A percentile compares a stretch with the other conserved stretches of the same genome.
Conservation (phyloP, 352 stramenopile genomes). For the Globisporangium middletonii region DNA sequence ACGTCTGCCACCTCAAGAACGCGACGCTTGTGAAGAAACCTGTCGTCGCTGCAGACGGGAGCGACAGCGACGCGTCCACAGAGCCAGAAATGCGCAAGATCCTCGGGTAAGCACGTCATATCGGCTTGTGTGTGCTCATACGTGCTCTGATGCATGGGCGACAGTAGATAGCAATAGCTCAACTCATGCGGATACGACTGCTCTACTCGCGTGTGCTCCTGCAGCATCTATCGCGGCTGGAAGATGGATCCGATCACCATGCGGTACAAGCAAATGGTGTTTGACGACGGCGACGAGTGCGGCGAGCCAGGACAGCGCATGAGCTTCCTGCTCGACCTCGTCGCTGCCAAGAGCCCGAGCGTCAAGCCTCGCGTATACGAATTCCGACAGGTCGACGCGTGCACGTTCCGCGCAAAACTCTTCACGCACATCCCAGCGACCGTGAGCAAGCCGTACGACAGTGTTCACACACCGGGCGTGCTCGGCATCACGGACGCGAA, state of each 20-base stretch:
- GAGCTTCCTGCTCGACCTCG: constrained; percentile 44
- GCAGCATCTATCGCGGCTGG: constrained; percentile 73
- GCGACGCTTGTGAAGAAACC: constrained; percentile 32
- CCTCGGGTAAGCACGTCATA: constrained; percentile 30
- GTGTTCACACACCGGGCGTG: constrained; percentile 63
- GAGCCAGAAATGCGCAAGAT: constrained; percentile 30
- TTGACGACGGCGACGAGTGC: constrained; percentile 70
- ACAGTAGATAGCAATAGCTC: too few relatives aligned
- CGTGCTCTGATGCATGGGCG: background rate
- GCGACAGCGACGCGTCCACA: background rate
- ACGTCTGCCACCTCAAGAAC: constrained; percentile 59
- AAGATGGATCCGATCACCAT: constrained; percentile 71
- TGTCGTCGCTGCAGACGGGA: constrained; percentile 10
- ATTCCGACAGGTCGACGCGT: constrained; percentile 52
- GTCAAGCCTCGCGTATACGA: constrained; percentile 36
- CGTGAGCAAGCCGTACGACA: constrained; percentile 29
- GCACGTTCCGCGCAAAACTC: constrained; percentile 45
- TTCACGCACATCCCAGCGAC: constrained; percentile 37
- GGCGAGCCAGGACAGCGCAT: constrained; percentile 34
- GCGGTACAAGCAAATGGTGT: constrained; percentile 75
- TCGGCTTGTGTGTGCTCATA: background rate
- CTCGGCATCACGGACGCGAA: constrained; percentile 55
- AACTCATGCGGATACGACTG: background rate
- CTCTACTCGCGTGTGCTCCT: background rate
- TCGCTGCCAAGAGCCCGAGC: constrained; percentile 34